These are phyloP conservation scores for Termitomyces sp. DNA, from an alignment of 768 basidiomycete genomes.

Conservation along the genomic window DNA sequence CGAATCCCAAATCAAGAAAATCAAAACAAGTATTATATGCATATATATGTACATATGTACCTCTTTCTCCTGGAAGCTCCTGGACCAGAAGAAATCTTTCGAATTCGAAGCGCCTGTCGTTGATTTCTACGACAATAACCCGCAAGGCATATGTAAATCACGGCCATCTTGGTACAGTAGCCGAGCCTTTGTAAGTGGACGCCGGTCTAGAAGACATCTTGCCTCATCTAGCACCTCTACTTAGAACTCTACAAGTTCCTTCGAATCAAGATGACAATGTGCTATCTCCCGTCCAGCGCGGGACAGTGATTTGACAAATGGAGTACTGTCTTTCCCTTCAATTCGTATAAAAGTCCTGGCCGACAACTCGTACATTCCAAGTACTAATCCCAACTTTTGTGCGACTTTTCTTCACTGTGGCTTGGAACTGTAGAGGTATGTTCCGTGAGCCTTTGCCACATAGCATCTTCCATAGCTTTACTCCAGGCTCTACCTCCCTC, in stretches of 20 bases:
- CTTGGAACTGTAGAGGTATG: conserved; percentile 9
- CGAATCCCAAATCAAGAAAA: not conserved
- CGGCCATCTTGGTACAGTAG: no score
- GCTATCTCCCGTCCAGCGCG: conserved; percentile 26
- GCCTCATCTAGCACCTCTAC: not conserved
- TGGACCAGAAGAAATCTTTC: no score
- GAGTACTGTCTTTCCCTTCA: not conserved
- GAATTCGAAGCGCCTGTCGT: no score
- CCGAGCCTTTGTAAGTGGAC: no score
- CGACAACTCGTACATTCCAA: not conserved
- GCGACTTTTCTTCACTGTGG: conserved; percentile 2
- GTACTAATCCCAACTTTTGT: not conserved
- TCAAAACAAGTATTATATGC: no score
- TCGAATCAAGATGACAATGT: not conserved
- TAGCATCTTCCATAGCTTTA: not conserved
- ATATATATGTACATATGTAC: no score
- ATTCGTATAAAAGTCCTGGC: not conserved
- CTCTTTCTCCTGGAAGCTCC: no score
- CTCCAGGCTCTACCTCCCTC: conserved; percentile 36
- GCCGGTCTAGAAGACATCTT: not conserved
- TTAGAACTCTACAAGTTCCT: not conserved
- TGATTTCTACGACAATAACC: no score
- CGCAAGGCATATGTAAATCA: no score
- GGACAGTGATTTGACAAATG: not conserved
- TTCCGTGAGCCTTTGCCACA: not conserved